Conservation (phyloP, 2,329 filamentous ascomycete genomes). For the Trichoderma sp. region DNA sequence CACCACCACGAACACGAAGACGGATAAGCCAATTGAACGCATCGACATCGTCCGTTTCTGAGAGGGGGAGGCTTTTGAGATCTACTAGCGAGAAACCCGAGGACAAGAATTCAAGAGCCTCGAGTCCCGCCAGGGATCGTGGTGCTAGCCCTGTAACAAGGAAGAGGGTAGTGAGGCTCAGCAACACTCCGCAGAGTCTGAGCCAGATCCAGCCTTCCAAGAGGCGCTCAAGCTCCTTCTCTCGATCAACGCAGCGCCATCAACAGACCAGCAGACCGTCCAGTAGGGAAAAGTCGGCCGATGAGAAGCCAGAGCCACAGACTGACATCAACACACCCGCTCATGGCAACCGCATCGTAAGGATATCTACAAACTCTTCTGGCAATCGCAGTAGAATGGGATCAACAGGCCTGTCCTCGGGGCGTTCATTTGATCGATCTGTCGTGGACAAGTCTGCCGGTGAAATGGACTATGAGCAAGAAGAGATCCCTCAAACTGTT, state of each 20-base stretch:
- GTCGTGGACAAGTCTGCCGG: slow-evolving; percentile 33
- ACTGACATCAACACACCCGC: slow-evolving; percentile 54
- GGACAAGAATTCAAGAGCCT: slow-evolving; percentile 38
- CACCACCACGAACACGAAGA: slow-evolving; percentile 48
- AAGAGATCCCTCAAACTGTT: slow-evolving; percentile 50
- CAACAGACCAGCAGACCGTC: slow-evolving; percentile 38
- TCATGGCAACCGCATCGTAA: slow-evolving; percentile 51
- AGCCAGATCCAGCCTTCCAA: slow-evolving; percentile 41
- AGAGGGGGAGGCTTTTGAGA: slow-evolving; percentile 46
- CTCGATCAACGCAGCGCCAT: slow-evolving; percentile 32
- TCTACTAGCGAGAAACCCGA: slow-evolving; percentile 46
- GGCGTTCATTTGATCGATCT: slow-evolving; percentile 37
- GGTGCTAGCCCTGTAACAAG: slow-evolving; percentile 50
- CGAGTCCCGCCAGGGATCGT: slow-evolving; percentile 46
- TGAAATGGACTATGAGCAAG: slow-evolving; percentile 43
- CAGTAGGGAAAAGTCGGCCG: slow-evolving; percentile 41
- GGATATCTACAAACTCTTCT: slow-evolving; percentile 53
- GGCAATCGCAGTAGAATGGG: slow-evolving; percentile 39
- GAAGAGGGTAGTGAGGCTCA: slow-evolving; percentile 57
- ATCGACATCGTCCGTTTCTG: slow-evolving; percentile 42
- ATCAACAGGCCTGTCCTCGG: slow-evolving; percentile 38
- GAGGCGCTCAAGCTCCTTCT: slow-evolving; percentile 51
- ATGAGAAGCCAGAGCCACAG: slow-evolving; percentile 38
- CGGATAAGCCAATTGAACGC: slow-evolving; percentile 47
- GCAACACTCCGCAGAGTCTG: slow-evolving; percentile 47